These are phyloP conservation scores for Mayamaea pseudoterrestris DNA, from an alignment of 108 stramenopile species.

Conservation along the genomic window DNA sequence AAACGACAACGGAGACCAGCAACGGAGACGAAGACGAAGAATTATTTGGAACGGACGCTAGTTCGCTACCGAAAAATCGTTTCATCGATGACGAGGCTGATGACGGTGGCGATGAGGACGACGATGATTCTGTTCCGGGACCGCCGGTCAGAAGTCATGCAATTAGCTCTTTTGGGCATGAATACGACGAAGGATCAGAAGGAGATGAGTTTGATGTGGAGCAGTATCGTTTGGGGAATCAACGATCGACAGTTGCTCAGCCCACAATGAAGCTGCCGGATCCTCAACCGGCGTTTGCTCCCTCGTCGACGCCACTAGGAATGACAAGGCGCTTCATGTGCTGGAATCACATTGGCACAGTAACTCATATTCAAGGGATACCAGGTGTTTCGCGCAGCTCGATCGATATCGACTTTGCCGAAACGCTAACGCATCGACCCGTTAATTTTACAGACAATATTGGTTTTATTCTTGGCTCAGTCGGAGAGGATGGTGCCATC, in stretches of 20 bases:
- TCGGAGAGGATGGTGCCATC: conserved; percentile 71
- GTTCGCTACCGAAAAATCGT: background rate
- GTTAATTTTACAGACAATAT: conserved; percentile 62
- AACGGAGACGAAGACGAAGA: conserved; percentile 10
- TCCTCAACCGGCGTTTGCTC: conserved; percentile 67
- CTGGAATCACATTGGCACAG: conserved; percentile 78
- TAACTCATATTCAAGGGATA: conserved; percentile 35
- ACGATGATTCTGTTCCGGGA: background rate
- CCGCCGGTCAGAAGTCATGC: background rate
- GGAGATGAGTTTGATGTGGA: conserved; percentile 2
- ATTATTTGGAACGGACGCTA: background rate
- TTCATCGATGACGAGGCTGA: conserved; percentile 12
- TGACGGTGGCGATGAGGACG: conserved; percentile 9
- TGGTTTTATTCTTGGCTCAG: conserved; percentile 62
- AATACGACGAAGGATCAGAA: conserved; percentile 1
- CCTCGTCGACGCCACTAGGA: conserved; percentile 59
- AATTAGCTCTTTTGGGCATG: too few species aligned
- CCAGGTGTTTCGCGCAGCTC: conserved; percentile 28
- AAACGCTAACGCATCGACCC: conserved; percentile 44
- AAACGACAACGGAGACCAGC: background rate
- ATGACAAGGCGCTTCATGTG: conserved; percentile 62
- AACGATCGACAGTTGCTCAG: background rate
- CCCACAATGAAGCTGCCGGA: conserved; percentile 9
- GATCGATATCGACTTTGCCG: conserved; percentile 59
- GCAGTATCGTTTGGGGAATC: background rate